Conservation (phyloP, 305 asterid genomes). For the Coffea humblotiana region DNA sequence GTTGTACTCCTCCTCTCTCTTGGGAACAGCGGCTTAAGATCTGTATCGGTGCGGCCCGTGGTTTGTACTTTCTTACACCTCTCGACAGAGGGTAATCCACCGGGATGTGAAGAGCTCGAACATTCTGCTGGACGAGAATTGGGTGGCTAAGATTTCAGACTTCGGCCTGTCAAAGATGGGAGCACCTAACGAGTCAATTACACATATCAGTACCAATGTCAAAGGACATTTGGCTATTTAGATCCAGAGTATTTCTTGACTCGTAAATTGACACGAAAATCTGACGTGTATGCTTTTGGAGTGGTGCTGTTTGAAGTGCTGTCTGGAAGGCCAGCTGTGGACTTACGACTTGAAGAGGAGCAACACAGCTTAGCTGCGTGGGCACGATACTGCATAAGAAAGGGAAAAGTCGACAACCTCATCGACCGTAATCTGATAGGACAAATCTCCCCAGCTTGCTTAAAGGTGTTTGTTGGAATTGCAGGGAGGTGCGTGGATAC, state of each 20-base stretch:
- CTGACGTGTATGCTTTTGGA: constrained; percentile 72
- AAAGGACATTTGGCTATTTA: constrained; percentile 62
- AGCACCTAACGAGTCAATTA: constrained; percentile 47
- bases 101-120: constrained; percentile 72
- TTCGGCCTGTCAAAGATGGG: constrained; percentile 76
- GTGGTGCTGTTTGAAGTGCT: constrained; percentile 67
- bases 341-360: constrained; percentile 52
- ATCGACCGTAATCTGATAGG: constrained; percentile 44
- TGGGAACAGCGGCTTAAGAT: constrained; percentile 52
- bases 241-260: constrained; percentile 67
- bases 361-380: constrained; percentile 59
- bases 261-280: constrained; percentile 51
- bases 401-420: constrained; percentile 49
- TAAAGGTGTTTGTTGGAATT: constrained; percentile 51
- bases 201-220: constrained; percentile 59
- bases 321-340: constrained; percentile 59
- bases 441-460: constrained; percentile 49
- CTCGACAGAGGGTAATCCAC: constrained; percentile 56
- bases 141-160: constrained; percentile 74
- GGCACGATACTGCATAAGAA: constrained; percentile 62
- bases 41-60: constrained; percentile 63
- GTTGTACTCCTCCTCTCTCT: constrained; percentile 11
- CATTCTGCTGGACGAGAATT: constrained; percentile 64
- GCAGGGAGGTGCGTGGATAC: constrained; percentile 60
- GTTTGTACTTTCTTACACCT: constrained; percentile 58